Percentiles rank a stretch among this genome's conserved stretches.
phyloP scores from a whole-genome alignment of 306 rosid genomes.

The Hippophae gyantsensis region DNA sequence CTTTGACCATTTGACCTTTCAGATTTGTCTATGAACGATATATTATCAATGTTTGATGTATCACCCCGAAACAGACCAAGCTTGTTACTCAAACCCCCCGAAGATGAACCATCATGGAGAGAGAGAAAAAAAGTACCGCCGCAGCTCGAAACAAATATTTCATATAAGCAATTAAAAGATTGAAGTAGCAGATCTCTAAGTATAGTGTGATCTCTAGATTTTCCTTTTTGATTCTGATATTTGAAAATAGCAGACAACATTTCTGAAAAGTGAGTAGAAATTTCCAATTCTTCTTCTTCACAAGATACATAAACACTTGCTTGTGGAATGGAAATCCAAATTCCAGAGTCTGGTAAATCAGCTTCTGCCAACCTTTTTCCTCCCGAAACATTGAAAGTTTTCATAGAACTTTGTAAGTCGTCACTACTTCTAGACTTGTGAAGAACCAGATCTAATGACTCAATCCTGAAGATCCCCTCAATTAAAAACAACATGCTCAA shows the following conservation, averaged over 20 bases:
- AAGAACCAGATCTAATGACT: constrained; percentile 48
- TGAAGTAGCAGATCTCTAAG: constrained; percentile 32
- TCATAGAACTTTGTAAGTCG: constrained; percentile 22
- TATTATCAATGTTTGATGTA: constrained; percentile 28
- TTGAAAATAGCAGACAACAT: constrained; percentile 37
- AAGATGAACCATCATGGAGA: constrained; percentile 28
- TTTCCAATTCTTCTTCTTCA: constrained; percentile 49
- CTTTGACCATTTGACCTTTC: constrained; percentile 32
- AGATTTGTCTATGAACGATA: constrained; percentile 25
- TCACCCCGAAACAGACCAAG: constrained; percentile 24
- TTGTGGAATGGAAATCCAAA: constrained; percentile 54
- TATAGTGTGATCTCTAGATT: constrained; percentile 29
- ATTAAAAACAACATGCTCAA: constrained; percentile 27
- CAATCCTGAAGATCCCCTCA: constrained; percentile 39
- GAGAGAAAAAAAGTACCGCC: constrained; percentile 26
- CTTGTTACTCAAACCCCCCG: constrained; percentile 25
- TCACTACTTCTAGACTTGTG: constrained; percentile 48
- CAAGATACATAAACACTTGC: constrained; percentile 40
- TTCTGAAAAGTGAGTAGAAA: constrained; percentile 39
- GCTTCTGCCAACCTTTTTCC: constrained; percentile 30
- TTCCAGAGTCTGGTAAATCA: constrained; percentile 57
- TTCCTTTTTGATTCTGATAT: constrained; percentile 34
- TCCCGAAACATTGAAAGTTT: constrained; percentile 23
- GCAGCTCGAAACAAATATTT: constrained; percentile 55
- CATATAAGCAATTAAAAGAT: constrained; percentile 49